Conservation (phyloP, 164 flowering plant genomes). For the Vitis riparia region DNA sequence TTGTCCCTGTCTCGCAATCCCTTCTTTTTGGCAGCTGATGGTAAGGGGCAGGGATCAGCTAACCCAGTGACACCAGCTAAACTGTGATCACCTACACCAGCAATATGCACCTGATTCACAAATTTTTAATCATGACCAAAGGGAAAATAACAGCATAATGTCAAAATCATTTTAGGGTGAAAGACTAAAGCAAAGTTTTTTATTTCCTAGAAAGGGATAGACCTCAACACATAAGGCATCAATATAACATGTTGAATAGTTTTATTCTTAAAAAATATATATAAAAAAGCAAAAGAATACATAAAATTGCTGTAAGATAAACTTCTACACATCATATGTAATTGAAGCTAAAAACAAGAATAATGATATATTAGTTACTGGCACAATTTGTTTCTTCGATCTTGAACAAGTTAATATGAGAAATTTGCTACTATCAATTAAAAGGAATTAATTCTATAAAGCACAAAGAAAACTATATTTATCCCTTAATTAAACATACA, state of each 20-base stretch:
- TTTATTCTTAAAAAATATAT: background rate
- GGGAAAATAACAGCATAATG: background rate
- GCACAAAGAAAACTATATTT: no score
- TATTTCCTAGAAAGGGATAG: background rate
- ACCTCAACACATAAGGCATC: background rate
- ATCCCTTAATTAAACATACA: no score
- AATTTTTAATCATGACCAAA: background rate
- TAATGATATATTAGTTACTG: no score
- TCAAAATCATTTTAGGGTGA: background rate
- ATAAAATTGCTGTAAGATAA: background rate
- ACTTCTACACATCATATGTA: no score
- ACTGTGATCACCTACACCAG: constrained; percentile 91
- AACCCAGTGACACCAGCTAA: constrained; percentile 65
- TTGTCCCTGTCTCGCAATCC: constrained; percentile 93
- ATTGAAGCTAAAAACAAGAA: no score
- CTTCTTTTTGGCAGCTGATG: constrained; percentile 95
- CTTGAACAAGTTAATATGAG: no score
- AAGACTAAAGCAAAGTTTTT: background rate
- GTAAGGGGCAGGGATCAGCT: constrained; percentile 95
- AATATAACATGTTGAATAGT: background rate
- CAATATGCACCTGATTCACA: constrained; percentile 79
- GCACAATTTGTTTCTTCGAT: no score
- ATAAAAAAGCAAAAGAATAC: background rate
- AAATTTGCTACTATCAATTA: no score
- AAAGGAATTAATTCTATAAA: no score